Conservation (phyloP, 352 stramenopile species). For the Phytopythium vexans region DNA sequence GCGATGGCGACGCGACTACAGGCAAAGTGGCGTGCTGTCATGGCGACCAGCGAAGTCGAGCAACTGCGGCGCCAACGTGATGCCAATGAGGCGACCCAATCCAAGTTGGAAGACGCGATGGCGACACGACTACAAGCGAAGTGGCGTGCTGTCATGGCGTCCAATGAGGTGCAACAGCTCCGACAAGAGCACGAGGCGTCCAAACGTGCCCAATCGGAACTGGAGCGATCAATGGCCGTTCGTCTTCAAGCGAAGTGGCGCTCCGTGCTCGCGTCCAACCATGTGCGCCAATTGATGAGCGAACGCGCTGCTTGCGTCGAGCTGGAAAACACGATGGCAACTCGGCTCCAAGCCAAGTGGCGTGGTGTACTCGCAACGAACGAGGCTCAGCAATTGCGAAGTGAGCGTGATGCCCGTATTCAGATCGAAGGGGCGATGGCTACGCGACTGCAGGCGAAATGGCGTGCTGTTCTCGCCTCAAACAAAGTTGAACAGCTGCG, state of each 20-base stretch:
- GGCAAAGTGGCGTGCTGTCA: no score
- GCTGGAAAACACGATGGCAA: slow-evolving; percentile 14
- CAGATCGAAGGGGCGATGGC: no score
- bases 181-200: slow-evolving; percentile 3
- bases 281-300: slow-evolving; percentile 1
- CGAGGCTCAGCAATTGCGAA: background rate
- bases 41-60: no score
- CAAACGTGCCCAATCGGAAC: background rate
- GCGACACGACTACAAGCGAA: slow-evolving; percentile 10
- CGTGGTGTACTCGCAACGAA: slow-evolving; percentile 1
- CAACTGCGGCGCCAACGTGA: no score
- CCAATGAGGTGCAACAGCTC: slow-evolving; percentile 13
- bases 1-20: no score
- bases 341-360: slow-evolving; percentile 7
- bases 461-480: background rate
- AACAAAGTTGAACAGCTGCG: background rate
- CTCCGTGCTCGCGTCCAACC: slow-evolving; percentile 5
- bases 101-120: slow-evolving; percentile 8
- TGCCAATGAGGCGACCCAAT: background rate
- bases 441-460: no score
- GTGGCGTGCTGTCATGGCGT: slow-evolving; percentile 11
- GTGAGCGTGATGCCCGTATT: background rate
- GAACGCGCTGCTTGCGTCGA: slow-evolving; percentile 2
- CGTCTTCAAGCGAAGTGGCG: slow-evolving; percentile 26
- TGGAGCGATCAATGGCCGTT: slow-evolving; percentile 18